A percentile compares a stretch with the other conserved stretches of the same genome.
Conservation (phyloP, 352 stramenopile species). For the Phytophthora ramorum region DNA sequence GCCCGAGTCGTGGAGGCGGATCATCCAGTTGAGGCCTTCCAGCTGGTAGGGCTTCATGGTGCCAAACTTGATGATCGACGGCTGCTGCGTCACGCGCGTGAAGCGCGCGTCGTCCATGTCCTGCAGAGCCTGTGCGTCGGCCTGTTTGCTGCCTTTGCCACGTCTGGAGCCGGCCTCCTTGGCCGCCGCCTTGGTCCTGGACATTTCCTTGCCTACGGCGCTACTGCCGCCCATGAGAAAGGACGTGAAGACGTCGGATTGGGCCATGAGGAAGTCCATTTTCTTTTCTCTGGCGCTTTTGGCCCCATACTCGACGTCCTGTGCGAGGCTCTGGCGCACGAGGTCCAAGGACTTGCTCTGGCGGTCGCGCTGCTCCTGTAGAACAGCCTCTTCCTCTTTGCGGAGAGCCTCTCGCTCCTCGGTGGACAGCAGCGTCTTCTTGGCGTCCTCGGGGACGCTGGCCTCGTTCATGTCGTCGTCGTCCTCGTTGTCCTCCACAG, state of each 20-base stretch:
- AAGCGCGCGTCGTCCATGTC: constrained; percentile 87
- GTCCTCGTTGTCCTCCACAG: constrained; percentile 41
- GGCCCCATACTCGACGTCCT: constrained; percentile 55
- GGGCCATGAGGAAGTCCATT: constrained; percentile 90
- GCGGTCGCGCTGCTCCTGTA: constrained; percentile 79
- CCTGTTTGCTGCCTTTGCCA: constrained; percentile 72
- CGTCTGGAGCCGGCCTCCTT: constrained; percentile 61
- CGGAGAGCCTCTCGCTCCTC: constrained; percentile 69
- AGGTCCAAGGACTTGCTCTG: constrained; percentile 80
- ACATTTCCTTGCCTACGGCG: constrained; percentile 81
- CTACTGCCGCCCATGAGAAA: constrained; percentile 89
- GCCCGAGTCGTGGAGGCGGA: constrained; percentile 93
- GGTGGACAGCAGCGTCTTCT: constrained; percentile 52
- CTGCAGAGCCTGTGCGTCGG: constrained; percentile 69
- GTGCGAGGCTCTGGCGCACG: constrained; percentile 64
- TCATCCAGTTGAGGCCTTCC: constrained; percentile 92
- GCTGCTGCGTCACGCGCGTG: constrained; percentile 84
- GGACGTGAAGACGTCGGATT: constrained; percentile 89
- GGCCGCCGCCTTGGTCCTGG: constrained; percentile 43
- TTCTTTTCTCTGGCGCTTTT: constrained; percentile 73
- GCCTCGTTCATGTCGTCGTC: constrained; percentile 27
- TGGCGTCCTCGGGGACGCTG: constrained; percentile 35
- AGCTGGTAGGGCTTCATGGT: constrained; percentile 92
- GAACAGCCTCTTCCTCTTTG: constrained; percentile 70
- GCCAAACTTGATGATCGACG: constrained; percentile 84